A percentile compares a stretch with the other conserved stretches of the same genome.
These are phyloP conservation scores for Garcia nutans DNA, from an alignment of 345 rosid species.

Conservation along the genomic window DNA sequence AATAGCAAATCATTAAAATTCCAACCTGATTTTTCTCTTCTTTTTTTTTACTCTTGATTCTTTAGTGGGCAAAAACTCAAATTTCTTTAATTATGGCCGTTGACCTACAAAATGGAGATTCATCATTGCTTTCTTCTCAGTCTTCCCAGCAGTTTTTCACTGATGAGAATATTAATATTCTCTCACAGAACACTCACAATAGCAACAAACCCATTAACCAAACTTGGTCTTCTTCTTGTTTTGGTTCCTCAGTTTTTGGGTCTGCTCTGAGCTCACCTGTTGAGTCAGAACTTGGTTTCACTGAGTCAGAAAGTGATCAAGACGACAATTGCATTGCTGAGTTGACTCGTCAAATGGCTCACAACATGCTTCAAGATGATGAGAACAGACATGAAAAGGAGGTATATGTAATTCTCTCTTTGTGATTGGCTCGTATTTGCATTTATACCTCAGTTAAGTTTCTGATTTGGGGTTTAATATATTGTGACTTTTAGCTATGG, in stretches of 20 bases:
- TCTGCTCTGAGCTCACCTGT: constrained; percentile 28
- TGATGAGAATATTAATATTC: neutral
- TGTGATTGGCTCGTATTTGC: neutral
- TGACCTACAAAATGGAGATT: constrained; percentile 35
- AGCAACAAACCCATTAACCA: constrained; percentile 4
- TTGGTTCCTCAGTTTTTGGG: constrained; percentile 28
- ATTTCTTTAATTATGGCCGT: constrained; percentile 45
- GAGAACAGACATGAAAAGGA: constrained; percentile 18
- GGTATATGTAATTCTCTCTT: neutral
- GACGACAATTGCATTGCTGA: constrained; percentile 61
- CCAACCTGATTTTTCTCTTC: constrained; percentile 7
- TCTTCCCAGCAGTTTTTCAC: constrained; percentile 13
- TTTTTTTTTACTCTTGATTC: too few species aligned
- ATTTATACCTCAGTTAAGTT: neutral
- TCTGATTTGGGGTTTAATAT: constrained; percentile 9
- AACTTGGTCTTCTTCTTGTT: constrained; percentile 14
- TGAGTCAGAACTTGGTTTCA: constrained; percentile 34
- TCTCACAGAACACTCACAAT: neutral
- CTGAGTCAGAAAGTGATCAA: constrained; percentile 37
- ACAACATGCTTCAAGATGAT: constrained; percentile 59
- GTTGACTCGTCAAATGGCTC: constrained; percentile 83
- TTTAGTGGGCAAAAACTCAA: neutral
- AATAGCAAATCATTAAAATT: constrained; percentile 17
- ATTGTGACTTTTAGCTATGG: constrained; percentile 29
- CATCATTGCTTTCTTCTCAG: constrained; percentile 23